Evolutionary conservation across 148 eudicot species (phyloP), one percentile per base, ranked within the genome.

Genomic region (Rhododendron williamsianum): DNA sequence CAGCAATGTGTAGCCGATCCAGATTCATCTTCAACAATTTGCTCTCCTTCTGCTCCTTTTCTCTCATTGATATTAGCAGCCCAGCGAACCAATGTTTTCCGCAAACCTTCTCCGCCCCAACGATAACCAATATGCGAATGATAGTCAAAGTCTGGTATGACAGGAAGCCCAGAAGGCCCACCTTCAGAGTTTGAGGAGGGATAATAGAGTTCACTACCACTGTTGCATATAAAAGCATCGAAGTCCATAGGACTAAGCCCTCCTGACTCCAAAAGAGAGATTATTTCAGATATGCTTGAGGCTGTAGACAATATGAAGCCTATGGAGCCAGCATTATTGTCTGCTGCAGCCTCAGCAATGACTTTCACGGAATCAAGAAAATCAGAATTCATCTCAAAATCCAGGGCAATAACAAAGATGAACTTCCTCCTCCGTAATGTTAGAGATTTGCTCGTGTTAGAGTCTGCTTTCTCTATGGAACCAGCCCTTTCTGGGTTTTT

Each of bases 21-120:
- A 25, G 90, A 86, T 88, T 94, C 93, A 91, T 92, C 98, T 86
- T 91, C 98, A 71, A 67, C 76, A 76, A 93, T 87, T 83, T 89
- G 69, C 21, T 89, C 91, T 51, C 92, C 96, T 27, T 85, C 87
- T 80, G 86, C 93, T 33, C 90, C 94, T 10, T 85, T 91, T 86
- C 88, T 90, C 58, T 89, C 96, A 81, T 76, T 88, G 21, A 90
- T 36, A 60, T 94, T 89, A 74, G 90, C 88, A 21, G 92, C 93
- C 98, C 98, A 95, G 15, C 98, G 94, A 74, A 91, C 87, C 89
- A 95, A 89, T 65, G 98, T 94, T 91, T 91, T 93, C 88, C 94
- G 89, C 51, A 94, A 89, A 69, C 96, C 95, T 90, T 94, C 98
- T 51, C 98, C 98, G 36, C 98, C 98, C 98, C 98, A 95, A 35